phyloP scores from a whole-genome alignment of 2,329 filamentous ascomycete genomes.

The Alternaria atra region DNA sequence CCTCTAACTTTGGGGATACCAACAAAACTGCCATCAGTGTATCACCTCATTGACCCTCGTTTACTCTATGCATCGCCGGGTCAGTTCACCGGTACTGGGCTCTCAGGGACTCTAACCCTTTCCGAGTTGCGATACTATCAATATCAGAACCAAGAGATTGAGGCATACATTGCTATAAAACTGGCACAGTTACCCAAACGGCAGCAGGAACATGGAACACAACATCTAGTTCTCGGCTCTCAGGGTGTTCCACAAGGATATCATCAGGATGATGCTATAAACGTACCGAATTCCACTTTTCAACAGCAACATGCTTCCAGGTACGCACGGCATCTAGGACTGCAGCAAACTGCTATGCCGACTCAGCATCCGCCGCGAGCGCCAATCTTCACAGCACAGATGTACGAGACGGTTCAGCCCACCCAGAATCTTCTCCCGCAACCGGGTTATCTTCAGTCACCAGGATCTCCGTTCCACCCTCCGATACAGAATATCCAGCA shows the following conservation, averaged over 20 bases:
- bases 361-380: not conserved
- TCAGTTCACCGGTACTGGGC: constrained; percentile 5
- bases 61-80: constrained; percentile 21
- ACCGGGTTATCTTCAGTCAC: not conserved
- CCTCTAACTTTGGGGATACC: too few species aligned
- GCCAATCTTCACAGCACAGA: not conserved
- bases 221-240: not conserved
- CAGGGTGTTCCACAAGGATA: not conserved
- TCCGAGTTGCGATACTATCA: constrained; percentile 19
- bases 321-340: not conserved
- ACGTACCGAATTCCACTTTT: not conserved
- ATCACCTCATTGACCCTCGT: constrained; percentile 19
- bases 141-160: constrained; percentile 2
- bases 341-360: not conserved
- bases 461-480: not conserved
- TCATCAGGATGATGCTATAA: not conserved
- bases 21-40: not conserved
- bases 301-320: not conserved
- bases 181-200: not conserved
- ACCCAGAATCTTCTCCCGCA: not conserved
- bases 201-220: not conserved
- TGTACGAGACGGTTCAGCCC: not conserved
- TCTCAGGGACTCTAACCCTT: constrained; percentile 5
- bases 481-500: not conserved
- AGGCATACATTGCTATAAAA: not conserved